Evolutionary conservation across 805 yeast species (phyloP), one percentile per base, ranked within the genome.

Genomic region (Sugiyamaella chiloensis): DNA sequence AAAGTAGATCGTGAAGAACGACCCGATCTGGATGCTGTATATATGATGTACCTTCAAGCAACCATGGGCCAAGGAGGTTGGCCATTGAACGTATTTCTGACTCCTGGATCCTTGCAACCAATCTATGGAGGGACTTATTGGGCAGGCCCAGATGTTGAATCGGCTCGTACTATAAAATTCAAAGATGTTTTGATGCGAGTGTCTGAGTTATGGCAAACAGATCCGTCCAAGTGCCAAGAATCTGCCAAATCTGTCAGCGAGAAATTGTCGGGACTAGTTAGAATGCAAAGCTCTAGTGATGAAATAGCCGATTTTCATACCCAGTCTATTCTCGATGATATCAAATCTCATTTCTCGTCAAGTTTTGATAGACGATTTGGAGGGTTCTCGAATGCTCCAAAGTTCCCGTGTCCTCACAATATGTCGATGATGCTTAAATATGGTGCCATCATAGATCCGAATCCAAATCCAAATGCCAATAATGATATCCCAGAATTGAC

Each of bases 11-110:
- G 66, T 27, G 71, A 67, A 42, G 67, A 64, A 42, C 60, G 68
- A n/a, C 71, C 71, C n/a, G 73, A 65, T 48, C 50, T 69, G 20
- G 72, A 68, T 44, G 52, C 62, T n/a, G 63, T 67, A 6, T 66
- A 69, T 50, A 64, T 62, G 65, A 57, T 62, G 59, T 69, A 61
- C 47, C 52, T 68, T 30, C 72, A 68, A 54, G 67, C 63, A 3
- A 56, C 63, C 8, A 50, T 53, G 14, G 68, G 68, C n/a, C 59
- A 57, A 1, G 67, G 70, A 9, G 72, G 72, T 16, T 68, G 72
- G 72, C 72, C 72, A 4, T 52, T 68, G 36, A 68, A 67, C 49
- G 69, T 62, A 2, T 66, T 68, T 51, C 55, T 68, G 43, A 58
- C 60, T 1, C 72, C 72, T 1, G 61, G 59, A 2, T 42, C 60